Evolutionary conservation across 2,329 filamentous ascomycete genomes (phyloP), one percentile per base, ranked within the genome.

Genomic region (Zymoseptoria tritici): DNA sequence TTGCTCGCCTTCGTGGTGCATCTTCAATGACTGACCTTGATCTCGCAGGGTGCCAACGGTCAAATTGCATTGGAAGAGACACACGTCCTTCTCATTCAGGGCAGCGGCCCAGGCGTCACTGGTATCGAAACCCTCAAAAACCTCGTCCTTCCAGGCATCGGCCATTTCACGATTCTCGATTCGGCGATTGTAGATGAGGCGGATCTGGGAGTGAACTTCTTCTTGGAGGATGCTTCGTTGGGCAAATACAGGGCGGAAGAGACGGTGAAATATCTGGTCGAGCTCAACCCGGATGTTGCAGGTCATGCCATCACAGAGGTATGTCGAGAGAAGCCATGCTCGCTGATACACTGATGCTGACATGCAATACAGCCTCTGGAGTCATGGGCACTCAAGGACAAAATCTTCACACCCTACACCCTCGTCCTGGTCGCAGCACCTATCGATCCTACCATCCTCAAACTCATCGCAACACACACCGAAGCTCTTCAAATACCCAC

Each of bases 161-260:
- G 94, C 8, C 84, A 85, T 24, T 99, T 97, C 73, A 95, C 90
- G 0, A 96, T 99, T 62, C 87, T 89, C 56, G 94, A 99, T 70
- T 85, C 88, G 6, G 83, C 85, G 1, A 74, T 82, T 2, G 92
- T 99, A n/a, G 80, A 79, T 1, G 87, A 96, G 66, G 81, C 85
- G 50, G 94, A 99, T 70, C 79, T 99, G 49, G 94, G 95, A 4
- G 88, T 97, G 63, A 99, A 99, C 76, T 99, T 99, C 81, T 99
- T 99, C 70, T 80, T 99, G 0, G 90, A 96, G 62, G 85, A 94
- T 67, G 79, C 81, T 54, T 88, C 85, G 64, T 73, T 96, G 46
- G 92, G 91, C 57, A 86, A 86, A 69, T 85, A 85, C 24, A 85
- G 94, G 66, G 90, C 93, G 1, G 83, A 91, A 72, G 86, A 89